Evolutionary conservation across 2,329 filamentous ascomycete genomes (phyloP), one percentile per base, ranked within the genome.

Genomic region (Fusarium chuoi): DNA sequence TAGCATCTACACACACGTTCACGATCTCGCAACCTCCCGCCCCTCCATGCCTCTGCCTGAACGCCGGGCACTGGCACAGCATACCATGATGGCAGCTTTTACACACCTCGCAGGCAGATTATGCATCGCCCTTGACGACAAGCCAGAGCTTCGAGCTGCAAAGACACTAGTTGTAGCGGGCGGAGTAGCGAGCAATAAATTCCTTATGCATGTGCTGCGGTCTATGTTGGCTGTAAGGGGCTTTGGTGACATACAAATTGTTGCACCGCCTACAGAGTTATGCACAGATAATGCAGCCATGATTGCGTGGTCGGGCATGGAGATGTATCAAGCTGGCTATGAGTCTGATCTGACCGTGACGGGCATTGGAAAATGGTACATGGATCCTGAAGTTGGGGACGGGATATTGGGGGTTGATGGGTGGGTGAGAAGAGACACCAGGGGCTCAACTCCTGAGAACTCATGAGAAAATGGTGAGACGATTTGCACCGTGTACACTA

Each of bases 251-350:
- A 81, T 97, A 35, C 77, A 86, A 17, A 81, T 98, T 13, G 83
- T 92, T 36, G 93, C 92, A 62, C 96, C 96, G n/a, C 95, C 95
- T 6, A 82, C 89, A 15, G 85, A 87, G 46, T 86, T 96, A 60
- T 98, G 96, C 80, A 98, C 94, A 0, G 96, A 99, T 79, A 98
- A 99, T 82, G 96, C 96, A 18, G 94, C 95, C 54, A 99, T 99
- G 96, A 95, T 98, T 80, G 96, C 93, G 4, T 98, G 96, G 96
- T 87, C 95, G 2, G 96, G 93, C 0, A 88, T 95, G 74, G 95
- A 98, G 83, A 98, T 99, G 95, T 98, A 89, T 79, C 88, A 93
- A 81, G 90, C 89, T 2, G 95, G 96, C 0, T 95, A 90, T 86
- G 83, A 85, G 66, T 92, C 90, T 14, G 87, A 89, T 26, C 78